Conservation (phyloP, 2,329 filamentous ascomycete genomes). For the Ophiostoma himal-ulmi region DNA sequence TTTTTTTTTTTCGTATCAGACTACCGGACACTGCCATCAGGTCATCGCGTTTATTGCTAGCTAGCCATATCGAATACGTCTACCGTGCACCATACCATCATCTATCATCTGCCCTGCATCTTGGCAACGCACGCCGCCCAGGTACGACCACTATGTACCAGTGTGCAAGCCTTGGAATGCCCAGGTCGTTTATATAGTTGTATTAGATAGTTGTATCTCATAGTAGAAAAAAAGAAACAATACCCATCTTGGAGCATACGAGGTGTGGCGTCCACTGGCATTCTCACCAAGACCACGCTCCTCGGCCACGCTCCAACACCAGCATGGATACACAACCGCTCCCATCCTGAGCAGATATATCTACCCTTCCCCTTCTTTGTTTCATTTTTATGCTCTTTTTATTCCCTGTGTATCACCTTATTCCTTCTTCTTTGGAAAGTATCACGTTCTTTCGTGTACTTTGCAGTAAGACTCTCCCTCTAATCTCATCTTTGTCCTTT, state of each 20-base stretch:
- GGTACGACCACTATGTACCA: background rate
- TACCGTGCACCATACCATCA: background rate
- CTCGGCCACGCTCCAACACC: background rate
- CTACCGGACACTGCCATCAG: background rate
- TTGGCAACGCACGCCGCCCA: conserved; percentile 1
- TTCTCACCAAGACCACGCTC: background rate
- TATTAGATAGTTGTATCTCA: no score
- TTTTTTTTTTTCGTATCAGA: background rate
- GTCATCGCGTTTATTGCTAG: background rate
- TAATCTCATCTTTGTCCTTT: background rate
- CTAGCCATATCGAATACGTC: background rate
- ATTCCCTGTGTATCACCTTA: background rate
- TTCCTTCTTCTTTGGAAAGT: background rate
- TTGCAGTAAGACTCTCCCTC: background rate
- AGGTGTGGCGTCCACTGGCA: background rate
- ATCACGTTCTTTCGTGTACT: no score
- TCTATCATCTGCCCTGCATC: background rate
- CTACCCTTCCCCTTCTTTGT: background rate
- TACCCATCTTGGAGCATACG: no score
- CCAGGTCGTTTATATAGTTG: background rate
- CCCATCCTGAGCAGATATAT: background rate
- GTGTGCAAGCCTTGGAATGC: background rate
- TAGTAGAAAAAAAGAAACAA: no score
- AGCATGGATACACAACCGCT: background rate
- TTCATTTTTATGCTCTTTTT: background rate